These are phyloP conservation scores for Lodderomyces orthopsilosis DNA, from an alignment of 1,139 yeast species.

Conservation along the genomic window DNA sequence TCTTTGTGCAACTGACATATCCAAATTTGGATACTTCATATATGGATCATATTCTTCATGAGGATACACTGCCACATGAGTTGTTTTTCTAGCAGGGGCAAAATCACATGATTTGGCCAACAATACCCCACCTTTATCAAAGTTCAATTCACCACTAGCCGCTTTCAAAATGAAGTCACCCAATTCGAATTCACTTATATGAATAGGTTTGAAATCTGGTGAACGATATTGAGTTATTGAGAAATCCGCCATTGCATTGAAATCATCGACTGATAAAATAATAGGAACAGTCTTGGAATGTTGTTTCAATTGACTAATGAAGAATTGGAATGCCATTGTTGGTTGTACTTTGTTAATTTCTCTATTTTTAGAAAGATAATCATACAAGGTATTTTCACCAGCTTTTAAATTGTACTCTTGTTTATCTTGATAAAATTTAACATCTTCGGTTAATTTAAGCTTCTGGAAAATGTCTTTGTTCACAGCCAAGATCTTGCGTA, in stretches of 20 bases:
- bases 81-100: conserved; percentile 36
- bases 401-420: conserved; percentile 36
- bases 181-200: conserved; percentile 63
- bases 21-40: conserved; percentile 49
- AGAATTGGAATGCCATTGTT: conserved; percentile 44
- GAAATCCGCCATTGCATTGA: conserved; percentile 59
- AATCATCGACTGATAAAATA: conserved; percentile 69
- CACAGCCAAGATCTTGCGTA: conserved; percentile 54
- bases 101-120: conserved; percentile 50
- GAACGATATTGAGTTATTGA: conserved; percentile 63
- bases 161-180: conserved; percentile 58
- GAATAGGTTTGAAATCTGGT: conserved; percentile 55
- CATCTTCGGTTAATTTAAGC: conserved; percentile 48
- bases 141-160: conserved; percentile 53
- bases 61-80: conserved; percentile 57
- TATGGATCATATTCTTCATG: conserved; percentile 57
- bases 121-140: conserved; percentile 61
- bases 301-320: conserved; percentile 53
- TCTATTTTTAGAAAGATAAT: conserved; percentile 34
- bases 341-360: conserved; percentile 41
- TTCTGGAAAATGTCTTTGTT: conserved; percentile 52
- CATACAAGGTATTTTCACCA: conserved; percentile 43
- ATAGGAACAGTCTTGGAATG: conserved; percentile 54
- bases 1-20: conserved; percentile 49
- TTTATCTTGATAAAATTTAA: conserved; percentile 33